phyloP scores from a whole-genome alignment of 2,329 filamentous ascomycete species.

The Calonectria hawksworthii region DNA sequence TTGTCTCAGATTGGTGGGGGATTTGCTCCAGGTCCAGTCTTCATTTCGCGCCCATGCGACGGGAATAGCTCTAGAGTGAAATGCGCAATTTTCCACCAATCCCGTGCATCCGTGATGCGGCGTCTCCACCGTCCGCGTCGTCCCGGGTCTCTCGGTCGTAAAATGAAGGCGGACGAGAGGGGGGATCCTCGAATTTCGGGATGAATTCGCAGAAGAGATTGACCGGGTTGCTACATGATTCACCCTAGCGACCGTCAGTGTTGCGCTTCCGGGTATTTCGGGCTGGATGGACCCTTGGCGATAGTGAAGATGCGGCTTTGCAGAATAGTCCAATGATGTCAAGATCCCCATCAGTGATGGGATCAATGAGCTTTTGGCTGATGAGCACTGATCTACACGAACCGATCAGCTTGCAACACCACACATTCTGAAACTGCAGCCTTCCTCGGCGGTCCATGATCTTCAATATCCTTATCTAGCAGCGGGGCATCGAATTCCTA shows the following conservation, averaged over 20 bases:
- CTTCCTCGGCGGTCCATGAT: background rate
- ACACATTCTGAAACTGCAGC: background rate
- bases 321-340: background rate
- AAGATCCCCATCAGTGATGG: background rate
- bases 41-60: conserved; percentile 6
- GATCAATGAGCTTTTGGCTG: background rate
- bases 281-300: background rate
- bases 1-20: conserved; percentile 5
- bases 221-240: background rate
- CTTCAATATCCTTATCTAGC: background rate
- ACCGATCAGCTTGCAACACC: too few species aligned
- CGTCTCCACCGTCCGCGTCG: background rate
- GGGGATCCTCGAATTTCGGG: conserved; percentile 3
- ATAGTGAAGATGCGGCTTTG: background rate
- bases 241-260: background rate
- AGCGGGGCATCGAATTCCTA: background rate
- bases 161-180: background rate
- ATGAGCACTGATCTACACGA: background rate
- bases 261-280: background rate
- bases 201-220: background rate
- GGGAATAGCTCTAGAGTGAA: background rate
- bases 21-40: background rate
- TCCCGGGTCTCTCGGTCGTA: background rate
- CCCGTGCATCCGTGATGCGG: background rate
- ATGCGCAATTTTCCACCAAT: background rate